Evolutionary conservation across 129 eudicot genomes (phyloP).

Genomic region (Smallanthus sonchifolius): DNA sequence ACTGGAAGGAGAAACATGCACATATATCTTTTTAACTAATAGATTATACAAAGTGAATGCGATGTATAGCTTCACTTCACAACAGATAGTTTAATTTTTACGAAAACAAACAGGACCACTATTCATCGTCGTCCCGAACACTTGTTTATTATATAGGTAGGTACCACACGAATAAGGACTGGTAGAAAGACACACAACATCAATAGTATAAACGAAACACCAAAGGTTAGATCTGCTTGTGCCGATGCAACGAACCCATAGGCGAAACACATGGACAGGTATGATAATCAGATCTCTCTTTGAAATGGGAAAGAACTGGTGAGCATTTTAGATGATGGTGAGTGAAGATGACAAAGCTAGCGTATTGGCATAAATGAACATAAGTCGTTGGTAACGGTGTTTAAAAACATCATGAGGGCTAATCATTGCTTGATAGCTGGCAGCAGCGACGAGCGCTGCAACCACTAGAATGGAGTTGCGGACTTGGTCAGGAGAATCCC

Average conservation of each 20-base stretch:
- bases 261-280: neutral
- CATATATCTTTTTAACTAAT: too few relatives aligned
- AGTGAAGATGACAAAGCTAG: neutral
- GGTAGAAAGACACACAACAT: neutral
- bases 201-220: neutral
- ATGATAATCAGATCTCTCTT: neutral
- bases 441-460: neutral
- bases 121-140: neutral
- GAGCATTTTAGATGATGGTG: constrained; percentile 1
- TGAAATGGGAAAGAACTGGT: constrained; percentile 3
- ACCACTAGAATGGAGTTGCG: constrained; percentile 7
- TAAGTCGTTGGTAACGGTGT: neutral
- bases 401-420: neutral
- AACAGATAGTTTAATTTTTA: too few relatives aligned
- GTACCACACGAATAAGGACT: neutral
- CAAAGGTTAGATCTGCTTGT: neutral
- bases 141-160: neutral
- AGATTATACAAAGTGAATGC: too few relatives aligned
- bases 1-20: too few relatives aligned
- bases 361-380: neutral
- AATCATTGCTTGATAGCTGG: constrained; percentile 10
- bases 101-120: too few relatives aligned
- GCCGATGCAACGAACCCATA: neutral
- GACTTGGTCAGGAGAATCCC: neutral
- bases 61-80: too few relatives aligned